phyloP scores from a whole-genome alignment of 129 eudicot genomes.

The Ambrosia artemisiifolia region DNA sequence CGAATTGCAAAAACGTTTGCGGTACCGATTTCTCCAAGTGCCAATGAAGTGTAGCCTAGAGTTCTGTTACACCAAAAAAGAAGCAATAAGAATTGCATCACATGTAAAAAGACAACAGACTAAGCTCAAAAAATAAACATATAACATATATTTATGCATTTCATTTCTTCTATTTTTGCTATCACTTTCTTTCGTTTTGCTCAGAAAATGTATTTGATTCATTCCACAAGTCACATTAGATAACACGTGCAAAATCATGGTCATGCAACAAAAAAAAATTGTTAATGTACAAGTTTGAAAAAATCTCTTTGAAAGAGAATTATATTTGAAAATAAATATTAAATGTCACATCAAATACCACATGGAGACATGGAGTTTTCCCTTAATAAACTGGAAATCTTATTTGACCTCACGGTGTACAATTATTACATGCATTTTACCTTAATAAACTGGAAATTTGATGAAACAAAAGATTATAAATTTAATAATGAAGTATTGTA shows the following conservation, averaged over 20 bases:
- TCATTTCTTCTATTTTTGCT: neutral
- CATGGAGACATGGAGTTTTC: neutral
- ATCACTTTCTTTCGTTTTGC: neutral
- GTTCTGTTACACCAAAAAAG: conserved; percentile 45
- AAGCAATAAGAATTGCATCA: neutral
- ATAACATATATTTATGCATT: neutral
- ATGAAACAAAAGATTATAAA: neutral
- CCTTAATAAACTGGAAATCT: too few relatives aligned
- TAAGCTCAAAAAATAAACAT: neutral
- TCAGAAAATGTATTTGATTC: neutral
- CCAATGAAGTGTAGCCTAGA: conserved; percentile 98
- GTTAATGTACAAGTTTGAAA: neutral
- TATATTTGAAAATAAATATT: neutral
- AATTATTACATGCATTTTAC: neutral
- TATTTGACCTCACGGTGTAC: neutral
- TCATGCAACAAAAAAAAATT: neutral
- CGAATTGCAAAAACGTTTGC: conserved; percentile 62
- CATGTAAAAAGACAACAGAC: neutral
- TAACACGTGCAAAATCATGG: neutral
- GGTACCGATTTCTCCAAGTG: conserved; percentile 92
- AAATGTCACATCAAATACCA: neutral
- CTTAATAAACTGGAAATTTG: neutral
- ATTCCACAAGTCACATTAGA: neutral
- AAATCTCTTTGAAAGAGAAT: neutral
- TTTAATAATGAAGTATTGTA: conserved; percentile 4